Evolutionary conservation across 2,329 filamentous ascomycete genomes (phyloP), one percentile per base, ranked within the genome.

Genomic region (Xylaria sp.): DNA sequence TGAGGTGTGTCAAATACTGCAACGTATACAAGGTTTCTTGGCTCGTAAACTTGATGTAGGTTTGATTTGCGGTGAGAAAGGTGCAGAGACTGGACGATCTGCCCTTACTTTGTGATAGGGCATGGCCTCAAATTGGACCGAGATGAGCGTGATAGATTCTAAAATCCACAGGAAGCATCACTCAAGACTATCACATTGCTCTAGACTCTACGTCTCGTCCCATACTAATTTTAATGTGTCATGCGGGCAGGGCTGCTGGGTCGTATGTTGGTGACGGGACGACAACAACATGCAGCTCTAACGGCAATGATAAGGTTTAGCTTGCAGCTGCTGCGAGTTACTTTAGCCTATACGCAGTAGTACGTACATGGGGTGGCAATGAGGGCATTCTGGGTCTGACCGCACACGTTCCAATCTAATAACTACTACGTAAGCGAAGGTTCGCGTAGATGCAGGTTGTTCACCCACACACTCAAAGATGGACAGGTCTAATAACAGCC

Each of bases 291-390:
- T 44, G 42, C 39, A 42, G 54, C 25, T 38, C 33, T 61, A n/a
- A 36, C 39, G 31, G 56, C 51, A 36, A 44, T 51, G 49, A 61
- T 36, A 53, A 45, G 44, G 49, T 56, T 66, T 31, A 53, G 64
- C 59, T 63, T 54, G 53, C 59, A 58, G 59, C 22, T 39, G 54
- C 45, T 58, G 53, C 51, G 27, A 38, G 25, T n/a, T 25, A 63
- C 49, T 66, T 60, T 55, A 63, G 64, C 64, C 64, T 66, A 66
- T 66, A 44, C n/a, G n/a, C n/a, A n/a, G n/a, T n/a, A n/a, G n/a
- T n/a, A n/a, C n/a, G 42, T 47, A 49, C 11, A 31, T 47, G 20
- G n/a, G 5, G n/a, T 36, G n/a, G 54, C 39, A 33, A 63, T 10
- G 25, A 55, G 31, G 54, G n/a, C 25, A 29, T 25, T n/a, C 54